These are phyloP conservation scores for Keqinozyma sinolaborantium DNA, from an alignment of 1,139 yeast genomes.

Conservation along the genomic window DNA sequence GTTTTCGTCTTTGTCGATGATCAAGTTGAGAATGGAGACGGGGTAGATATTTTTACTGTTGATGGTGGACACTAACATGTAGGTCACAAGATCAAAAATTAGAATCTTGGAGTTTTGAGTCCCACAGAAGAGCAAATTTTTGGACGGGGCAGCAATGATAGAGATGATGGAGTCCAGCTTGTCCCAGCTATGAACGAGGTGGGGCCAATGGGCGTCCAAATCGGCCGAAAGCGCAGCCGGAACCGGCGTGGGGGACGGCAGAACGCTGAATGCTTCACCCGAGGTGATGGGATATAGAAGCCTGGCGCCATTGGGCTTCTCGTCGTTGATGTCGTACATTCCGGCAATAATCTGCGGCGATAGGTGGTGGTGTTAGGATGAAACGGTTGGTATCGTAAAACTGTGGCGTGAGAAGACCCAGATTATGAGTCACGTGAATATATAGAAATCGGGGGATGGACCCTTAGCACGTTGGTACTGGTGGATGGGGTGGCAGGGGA, in stretches of 20 bases:
- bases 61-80: slow-evolving; percentile 43
- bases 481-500: too few species aligned
- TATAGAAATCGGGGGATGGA: too few species aligned
- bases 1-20: slow-evolving; percentile 55
- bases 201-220: slow-evolving; percentile 11
- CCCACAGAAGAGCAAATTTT: slow-evolving; percentile 76
- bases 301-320: not conserved
- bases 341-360: too few species aligned
- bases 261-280: not conserved
- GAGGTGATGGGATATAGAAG: not conserved
- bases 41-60: slow-evolving; percentile 48
- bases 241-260: slow-evolving; percentile 5
- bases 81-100: slow-evolving; percentile 67
- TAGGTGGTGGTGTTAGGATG: too few species aligned
- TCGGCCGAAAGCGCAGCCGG: slow-evolving; percentile 1
- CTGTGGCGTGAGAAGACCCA: slow-evolving; percentile 1
- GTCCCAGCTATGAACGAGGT: slow-evolving; percentile 69
- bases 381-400: too few species aligned
- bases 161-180: slow-evolving; percentile 74
- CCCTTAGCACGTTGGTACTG: too few species aligned
- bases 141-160: slow-evolving; percentile 60
- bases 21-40: slow-evolving; percentile 70
- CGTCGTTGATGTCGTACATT: not conserved
- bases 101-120: slow-evolving; percentile 85
- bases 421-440: too few species aligned